Conservation (phyloP, 257 asterid genomes). For the Voacanga thouarsii region DNA sequence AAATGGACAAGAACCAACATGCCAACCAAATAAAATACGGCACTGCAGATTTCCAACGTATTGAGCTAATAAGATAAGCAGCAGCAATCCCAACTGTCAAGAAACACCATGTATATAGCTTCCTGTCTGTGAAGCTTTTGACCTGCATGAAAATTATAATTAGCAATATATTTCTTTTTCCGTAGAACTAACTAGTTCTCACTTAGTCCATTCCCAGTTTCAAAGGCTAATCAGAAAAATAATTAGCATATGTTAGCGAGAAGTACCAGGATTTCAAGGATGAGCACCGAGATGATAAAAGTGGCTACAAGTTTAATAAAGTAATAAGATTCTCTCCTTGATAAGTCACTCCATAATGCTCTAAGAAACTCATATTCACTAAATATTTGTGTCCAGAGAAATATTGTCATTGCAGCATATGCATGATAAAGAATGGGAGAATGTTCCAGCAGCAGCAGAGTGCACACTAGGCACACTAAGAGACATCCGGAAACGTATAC, state of each 20-base stretch:
- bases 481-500: constrained; percentile 59
- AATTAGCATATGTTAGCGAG: constrained; percentile 8
- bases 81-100: constrained; percentile 61
- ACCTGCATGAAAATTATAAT: constrained; percentile 47
- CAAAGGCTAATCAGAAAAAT: constrained; percentile 15
- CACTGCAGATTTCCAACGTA: constrained; percentile 50
- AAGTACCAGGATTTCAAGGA: constrained; percentile 92
- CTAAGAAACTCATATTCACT: constrained; percentile 64
- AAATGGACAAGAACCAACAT: constrained; percentile 75
- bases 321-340: constrained; percentile 39
- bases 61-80: constrained; percentile 51
- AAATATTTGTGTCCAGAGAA: constrained; percentile 84
- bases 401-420: constrained; percentile 75
- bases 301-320: constrained; percentile 48
- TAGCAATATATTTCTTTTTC: neutral
- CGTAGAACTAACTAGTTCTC: constrained; percentile 15
- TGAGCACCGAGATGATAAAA: constrained; percentile 49
- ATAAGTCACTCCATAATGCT: constrained; percentile 58
- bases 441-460: constrained; percentile 64
- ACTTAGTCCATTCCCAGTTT: constrained; percentile 17
- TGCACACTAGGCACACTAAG: constrained; percentile 52
- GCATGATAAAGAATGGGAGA: constrained; percentile 95
- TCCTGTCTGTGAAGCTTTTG: constrained; percentile 80
- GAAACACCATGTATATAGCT: constrained; percentile 86
- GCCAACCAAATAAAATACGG: constrained; percentile 66